These are phyloP conservation scores for Raphanus raphanistrum DNA, from an alignment of 345 rosid species.

Conservation along the genomic window DNA sequence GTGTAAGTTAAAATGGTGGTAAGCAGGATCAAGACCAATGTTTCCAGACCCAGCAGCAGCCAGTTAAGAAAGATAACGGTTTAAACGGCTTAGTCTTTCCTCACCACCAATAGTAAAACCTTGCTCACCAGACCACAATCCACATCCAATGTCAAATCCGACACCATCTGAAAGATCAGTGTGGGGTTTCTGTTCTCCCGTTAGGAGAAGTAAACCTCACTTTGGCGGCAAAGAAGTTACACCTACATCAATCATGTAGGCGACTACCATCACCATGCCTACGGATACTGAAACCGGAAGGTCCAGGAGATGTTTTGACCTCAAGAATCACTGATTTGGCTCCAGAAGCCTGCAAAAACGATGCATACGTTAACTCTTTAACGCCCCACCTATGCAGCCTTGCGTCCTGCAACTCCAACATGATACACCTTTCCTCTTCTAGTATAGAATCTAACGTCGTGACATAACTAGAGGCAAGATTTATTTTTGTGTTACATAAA, in stretches of 20 bases:
- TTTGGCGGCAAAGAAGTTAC: slow-evolving; percentile 99
- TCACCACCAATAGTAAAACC: no score
- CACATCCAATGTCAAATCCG: no score
- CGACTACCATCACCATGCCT: slow-evolving; percentile 64
- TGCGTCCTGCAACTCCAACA: slow-evolving; percentile 53
- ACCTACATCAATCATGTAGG: slow-evolving; percentile 81
- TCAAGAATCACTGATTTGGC: slow-evolving; percentile 84
- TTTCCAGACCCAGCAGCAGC: no score
- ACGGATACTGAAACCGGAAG: slow-evolving; percentile 73
- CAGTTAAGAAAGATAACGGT: no score
- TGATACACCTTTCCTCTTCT: neutral
- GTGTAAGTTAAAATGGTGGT: no score
- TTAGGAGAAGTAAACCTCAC: slow-evolving; percentile 36
- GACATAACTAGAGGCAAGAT: slow-evolving; percentile 12
- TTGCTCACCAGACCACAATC: no score
- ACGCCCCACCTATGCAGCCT: slow-evolving; percentile 67
- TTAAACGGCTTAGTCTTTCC: no score
- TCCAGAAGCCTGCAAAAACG: slow-evolving; percentile 88
- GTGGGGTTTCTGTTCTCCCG: no score
- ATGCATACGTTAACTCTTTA: slow-evolving; percentile 80
- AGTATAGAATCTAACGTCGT: neutral
- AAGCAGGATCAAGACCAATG: no score
- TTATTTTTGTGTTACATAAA: neutral
- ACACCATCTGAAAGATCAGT: no score
- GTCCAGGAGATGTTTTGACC: slow-evolving; percentile 95